A percentile compares a stretch with the other conserved stretches of the same genome.
Conservation (phyloP, 2,329 filamentous ascomycete genomes). For the Trichoderma asperellum region DNA sequence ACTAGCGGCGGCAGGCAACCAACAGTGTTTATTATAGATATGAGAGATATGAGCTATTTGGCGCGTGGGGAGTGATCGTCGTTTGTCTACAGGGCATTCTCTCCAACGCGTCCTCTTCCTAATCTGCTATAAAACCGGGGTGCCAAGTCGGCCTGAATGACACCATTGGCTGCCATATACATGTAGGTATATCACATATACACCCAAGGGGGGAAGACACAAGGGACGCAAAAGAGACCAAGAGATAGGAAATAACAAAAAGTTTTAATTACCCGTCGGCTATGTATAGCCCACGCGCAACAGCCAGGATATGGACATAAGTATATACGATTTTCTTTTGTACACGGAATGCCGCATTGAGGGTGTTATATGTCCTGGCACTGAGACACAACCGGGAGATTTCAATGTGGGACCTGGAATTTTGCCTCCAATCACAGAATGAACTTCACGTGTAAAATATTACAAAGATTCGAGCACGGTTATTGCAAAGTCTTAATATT, state of each 20-base stretch:
- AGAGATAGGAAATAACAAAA: neutral
- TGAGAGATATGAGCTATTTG: neutral
- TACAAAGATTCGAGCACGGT: constrained; percentile 1
- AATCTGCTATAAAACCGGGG: neutral
- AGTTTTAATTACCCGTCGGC: constrained; percentile 8
- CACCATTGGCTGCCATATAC: neutral
- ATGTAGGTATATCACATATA: neutral
- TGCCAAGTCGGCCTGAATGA: neutral
- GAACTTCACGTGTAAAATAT: neutral
- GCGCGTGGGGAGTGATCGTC: constrained; percentile 10
- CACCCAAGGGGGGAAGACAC: neutral
- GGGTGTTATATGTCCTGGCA: neutral
- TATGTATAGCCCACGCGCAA: neutral
- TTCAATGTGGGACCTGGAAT: neutral
- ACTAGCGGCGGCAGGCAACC: neutral
- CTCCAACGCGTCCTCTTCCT: neutral
- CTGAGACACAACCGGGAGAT: neutral
- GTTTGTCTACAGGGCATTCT: neutral
- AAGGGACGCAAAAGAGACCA: neutral
- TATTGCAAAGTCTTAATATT: constrained; percentile 20
- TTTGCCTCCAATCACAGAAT: constrained; percentile 7
- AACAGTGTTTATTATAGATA: neutral
- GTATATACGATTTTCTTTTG: neutral
- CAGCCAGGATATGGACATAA: neutral
- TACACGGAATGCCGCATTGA: neutral